Evolutionary conservation across 2,329 filamentous ascomycete genomes (phyloP), one percentile per base, ranked within the genome.

Genomic region (Colletotrichum euphorbiae): DNA sequence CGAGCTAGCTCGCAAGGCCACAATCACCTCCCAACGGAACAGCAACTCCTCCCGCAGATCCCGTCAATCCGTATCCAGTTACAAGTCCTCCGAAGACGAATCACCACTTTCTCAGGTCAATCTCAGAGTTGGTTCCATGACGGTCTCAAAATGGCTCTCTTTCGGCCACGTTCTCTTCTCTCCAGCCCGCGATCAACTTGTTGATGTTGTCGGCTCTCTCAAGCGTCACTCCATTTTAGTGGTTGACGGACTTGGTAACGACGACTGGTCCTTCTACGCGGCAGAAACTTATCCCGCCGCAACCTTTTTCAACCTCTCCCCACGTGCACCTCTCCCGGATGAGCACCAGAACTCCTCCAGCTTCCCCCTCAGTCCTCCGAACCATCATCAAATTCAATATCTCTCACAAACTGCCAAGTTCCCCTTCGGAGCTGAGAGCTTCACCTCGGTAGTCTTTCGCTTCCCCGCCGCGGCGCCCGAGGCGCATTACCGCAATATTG

Each of bases 211-310:
- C 15, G 81, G 79, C 59, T 80, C 77, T 13, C 80, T 75, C 79
- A 91, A 84, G 80, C 87, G 80, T 62, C 90, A 82, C 64, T 89
- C 87, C 0, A 88, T 96, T 28, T 84, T 96, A 3, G 90, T 96
- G 17, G 85, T 96, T 64, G 93, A 96, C 79, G 93, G 93, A 5
- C 88, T 96, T 33, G 93, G 93, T n/a, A 94, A 94, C 74, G 89
- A 91, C 72, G 93, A 96, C 75, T 96, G 93, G 93, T 94, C 92
- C 0, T 94, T 93, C 77, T 95, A 94, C 73, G 92, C 92, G 19
- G 91, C 93, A 6, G 89, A 94, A 75, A 93, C 91, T 1, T 95
- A 95, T 71, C 90, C 91, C 0, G 84, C 84, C 0, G 90, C 90
- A 0, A 90, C 88, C 2, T 91, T 96, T 70, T 95, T 93, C 81